A percentile compares a stretch with the other conserved stretches of the same genome.
Evolutionary conservation across 352 stramenopile genomes (phyloP).

Genomic region (Phytophthora sp.): DNA sequence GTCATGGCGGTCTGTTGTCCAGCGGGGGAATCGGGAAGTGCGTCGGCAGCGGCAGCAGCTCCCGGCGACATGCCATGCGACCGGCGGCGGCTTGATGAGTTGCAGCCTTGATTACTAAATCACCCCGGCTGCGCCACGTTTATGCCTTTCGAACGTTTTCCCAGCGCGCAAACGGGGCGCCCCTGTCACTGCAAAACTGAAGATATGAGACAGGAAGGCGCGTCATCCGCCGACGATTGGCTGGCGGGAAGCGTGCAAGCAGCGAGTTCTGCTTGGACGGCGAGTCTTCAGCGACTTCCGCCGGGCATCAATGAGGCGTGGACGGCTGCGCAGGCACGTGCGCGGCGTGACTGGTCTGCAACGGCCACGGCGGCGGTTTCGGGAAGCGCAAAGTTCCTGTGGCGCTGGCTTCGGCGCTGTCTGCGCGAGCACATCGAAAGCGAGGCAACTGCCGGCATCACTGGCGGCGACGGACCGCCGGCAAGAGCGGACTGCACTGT

Average conservation of each 20-base stretch:
- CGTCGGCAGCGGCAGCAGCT: neutral
- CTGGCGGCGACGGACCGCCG: no score
- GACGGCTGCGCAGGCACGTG: slow-evolving; percentile 7
- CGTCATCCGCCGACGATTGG: slow-evolving; percentile 9
- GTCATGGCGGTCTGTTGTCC: slow-evolving; percentile 3
- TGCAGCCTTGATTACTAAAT: no score
- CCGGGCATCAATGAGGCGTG: slow-evolving; percentile 19
- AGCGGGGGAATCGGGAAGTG: slow-evolving; percentile 29
- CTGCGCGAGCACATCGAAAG: no score
- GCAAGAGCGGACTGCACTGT: no score
- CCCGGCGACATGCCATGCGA: no score
- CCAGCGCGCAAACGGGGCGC: neutral
- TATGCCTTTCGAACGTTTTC: no score
- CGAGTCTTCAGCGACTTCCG: slow-evolving; percentile 6
- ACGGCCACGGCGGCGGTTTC: neutral
- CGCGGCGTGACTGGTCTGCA: slow-evolving; percentile 4
- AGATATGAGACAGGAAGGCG: slow-evolving; percentile 28
- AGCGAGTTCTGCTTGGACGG: slow-evolving; percentile 1
- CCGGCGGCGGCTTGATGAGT: no score
- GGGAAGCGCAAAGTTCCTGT: no score
- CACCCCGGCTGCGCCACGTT: no score
- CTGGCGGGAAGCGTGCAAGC: neutral
- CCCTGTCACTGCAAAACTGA: slow-evolving; percentile 19
- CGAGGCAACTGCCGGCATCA: no score
- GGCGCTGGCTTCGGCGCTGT: no score